A percentile compares a stretch with the other conserved stretches of the same genome.
phyloP scores from a whole-genome alignment of 306 rosid genomes.

The Adenanthera pavonina region DNA sequence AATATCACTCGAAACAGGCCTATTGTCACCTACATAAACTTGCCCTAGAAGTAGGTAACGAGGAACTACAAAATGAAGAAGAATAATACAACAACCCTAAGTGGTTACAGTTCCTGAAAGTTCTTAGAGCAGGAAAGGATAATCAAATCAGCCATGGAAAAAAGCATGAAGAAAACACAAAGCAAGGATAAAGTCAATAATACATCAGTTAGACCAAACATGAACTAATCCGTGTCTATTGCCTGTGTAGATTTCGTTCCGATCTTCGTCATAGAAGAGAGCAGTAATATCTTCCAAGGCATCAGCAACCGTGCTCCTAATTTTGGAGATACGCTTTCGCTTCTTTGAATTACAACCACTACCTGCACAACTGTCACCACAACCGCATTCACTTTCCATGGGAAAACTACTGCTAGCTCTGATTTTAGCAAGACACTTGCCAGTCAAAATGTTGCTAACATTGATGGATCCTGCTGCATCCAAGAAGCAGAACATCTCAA shows the following conservation, averaged over 20 bases:
- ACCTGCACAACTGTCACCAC: constrained; percentile 46
- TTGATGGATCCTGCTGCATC: constrained; percentile 91
- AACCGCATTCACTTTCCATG: constrained; percentile 53
- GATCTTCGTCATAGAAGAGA: constrained; percentile 92
- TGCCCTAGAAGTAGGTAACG: constrained; percentile 34
- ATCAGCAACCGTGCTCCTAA: constrained; percentile 79
- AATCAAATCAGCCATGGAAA: constrained; percentile 43
- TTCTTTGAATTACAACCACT: constrained; percentile 54
- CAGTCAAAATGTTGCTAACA: constrained; percentile 90
- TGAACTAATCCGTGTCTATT: constrained; percentile 86
- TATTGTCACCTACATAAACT: constrained; percentile 37
- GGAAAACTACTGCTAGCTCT: constrained; percentile 65
- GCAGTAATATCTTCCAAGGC: constrained; percentile 98
- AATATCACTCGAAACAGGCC: constrained; percentile 36
- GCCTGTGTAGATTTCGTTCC: constrained; percentile 92
- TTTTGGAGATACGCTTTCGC: constrained; percentile 50
- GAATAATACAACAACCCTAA: constrained; percentile 44
- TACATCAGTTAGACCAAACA: constrained; percentile 85
- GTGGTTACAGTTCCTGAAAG: constrained; percentile 41
- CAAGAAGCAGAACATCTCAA: constrained; percentile 38
- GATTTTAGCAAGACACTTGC: constrained; percentile 91
- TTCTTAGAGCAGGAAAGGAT: constrained; percentile 39
- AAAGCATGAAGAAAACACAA: constrained; percentile 42
- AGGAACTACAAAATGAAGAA: background rate
- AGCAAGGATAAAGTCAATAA: constrained; percentile 31